These are phyloP conservation scores for Xylaria sp. DNA, from an alignment of 2,329 filamentous ascomycete genomes.

Conservation along the genomic window DNA sequence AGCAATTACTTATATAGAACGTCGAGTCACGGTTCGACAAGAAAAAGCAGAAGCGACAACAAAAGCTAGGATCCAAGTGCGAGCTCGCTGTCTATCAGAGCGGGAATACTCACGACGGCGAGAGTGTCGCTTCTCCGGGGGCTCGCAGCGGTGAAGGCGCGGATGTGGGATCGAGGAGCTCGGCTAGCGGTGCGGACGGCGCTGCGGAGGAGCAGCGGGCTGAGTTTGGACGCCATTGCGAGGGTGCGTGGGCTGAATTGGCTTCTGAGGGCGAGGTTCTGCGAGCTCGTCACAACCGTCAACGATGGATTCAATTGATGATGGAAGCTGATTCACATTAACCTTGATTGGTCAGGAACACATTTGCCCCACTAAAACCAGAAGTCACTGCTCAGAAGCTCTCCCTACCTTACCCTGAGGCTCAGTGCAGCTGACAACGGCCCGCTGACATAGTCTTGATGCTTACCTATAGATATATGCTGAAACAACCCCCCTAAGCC, in stretches of 20 bases:
- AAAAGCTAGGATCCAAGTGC: too few species aligned
- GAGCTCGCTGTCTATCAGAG: neutral
- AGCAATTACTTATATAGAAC: neutral
- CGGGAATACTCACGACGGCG: constrained; percentile 67
- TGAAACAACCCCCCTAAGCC: too few species aligned
- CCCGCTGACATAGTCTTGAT: neutral
- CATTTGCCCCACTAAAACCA: neutral
- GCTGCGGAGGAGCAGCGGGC: constrained; percentile 77
- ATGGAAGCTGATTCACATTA: constrained; percentile 44
- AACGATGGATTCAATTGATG: constrained; percentile 43
- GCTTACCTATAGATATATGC: too few species aligned
- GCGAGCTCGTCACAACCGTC: constrained; percentile 35
- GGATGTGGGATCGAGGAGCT: constrained; percentile 73
- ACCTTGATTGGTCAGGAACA: constrained; percentile 36
- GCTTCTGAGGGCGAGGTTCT: constrained; percentile 40
- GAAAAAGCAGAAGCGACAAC: too few species aligned
- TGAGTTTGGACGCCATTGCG: constrained; percentile 85
- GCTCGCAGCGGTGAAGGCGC: constrained; percentile 74
- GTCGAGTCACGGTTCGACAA: too few species aligned
- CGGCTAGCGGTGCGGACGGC: constrained; percentile 72
- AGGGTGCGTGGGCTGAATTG: constrained; percentile 46
- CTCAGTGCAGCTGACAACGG: constrained; percentile 21
- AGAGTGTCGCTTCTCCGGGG: constrained; percentile 78
- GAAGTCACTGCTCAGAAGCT: neutral
- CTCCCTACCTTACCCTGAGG: too few species aligned